These are phyloP conservation scores for Coemansia sp. DNA, from an alignment of 192 early-diverging fungal species.

Conservation along the genomic window DNA sequence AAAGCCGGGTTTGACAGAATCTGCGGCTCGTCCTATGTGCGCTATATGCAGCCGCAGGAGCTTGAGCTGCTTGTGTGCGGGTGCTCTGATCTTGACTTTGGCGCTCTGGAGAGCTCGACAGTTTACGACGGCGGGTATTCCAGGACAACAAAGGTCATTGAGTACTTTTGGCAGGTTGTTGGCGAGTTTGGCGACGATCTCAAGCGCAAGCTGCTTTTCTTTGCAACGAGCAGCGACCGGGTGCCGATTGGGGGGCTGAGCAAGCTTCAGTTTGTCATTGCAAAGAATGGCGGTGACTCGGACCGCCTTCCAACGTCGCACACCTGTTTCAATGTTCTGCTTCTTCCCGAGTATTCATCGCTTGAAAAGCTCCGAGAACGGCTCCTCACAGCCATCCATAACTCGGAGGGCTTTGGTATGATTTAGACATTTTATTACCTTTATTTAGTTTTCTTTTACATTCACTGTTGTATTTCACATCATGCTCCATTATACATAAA, in stretches of 20 bases:
- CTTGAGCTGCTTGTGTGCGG: conserved; percentile 88
- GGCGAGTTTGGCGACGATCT: conserved; percentile 77
- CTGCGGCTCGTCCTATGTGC: conserved; percentile 47
- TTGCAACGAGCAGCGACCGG: conserved; percentile 88
- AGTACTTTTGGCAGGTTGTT: conserved; percentile 86
- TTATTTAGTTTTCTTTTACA: not conserved
- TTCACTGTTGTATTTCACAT: not conserved
- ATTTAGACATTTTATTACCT: conserved; percentile 45
- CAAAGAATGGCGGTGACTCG: conserved; percentile 81
- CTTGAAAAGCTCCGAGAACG: conserved; percentile 78
- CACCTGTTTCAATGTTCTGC: conserved; percentile 90
- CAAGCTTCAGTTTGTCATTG: conserved; percentile 83
- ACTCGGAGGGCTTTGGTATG: conserved; percentile 80
- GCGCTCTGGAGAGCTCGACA: conserved; percentile 71
- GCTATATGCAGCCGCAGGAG: conserved; percentile 85
- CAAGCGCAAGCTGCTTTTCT: conserved; percentile 84
- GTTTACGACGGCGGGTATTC: conserved; percentile 86
- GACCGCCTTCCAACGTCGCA: conserved; percentile 89
- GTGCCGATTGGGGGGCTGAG: conserved; percentile 86
- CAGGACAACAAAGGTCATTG: conserved; percentile 62
- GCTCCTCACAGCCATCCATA: conserved; percentile 76
- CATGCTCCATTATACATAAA: not conserved
- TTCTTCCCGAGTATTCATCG: conserved; percentile 78
- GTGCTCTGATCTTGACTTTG: conserved; percentile 80
- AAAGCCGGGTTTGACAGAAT: conserved; percentile 71